phyloP scores from a whole-genome alignment of 1,284 basidiomycete genomes.

The Leccinum angustisporum region DNA sequence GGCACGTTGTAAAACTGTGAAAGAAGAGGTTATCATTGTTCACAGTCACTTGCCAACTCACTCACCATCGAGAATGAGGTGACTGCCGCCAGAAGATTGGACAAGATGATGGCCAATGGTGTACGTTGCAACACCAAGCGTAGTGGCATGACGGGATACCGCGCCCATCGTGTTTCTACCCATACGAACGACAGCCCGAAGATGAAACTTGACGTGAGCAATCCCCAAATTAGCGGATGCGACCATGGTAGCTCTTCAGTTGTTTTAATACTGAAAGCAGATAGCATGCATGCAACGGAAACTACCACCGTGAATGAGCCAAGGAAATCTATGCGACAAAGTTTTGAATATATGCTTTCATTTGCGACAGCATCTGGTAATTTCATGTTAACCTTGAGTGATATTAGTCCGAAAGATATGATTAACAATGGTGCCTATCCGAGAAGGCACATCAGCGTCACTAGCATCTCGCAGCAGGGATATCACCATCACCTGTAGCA shows the following conservation, averaged over 20 bases:
- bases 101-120: neutral
- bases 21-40: neutral
- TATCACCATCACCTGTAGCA: neutral
- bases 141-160: neutral
- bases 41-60: neutral
- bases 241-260: neutral
- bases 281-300: neutral
- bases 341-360: slow-evolving; percentile 59
- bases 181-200: neutral
- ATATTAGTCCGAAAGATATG: neutral
- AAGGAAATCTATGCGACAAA: slow-evolving; percentile 68
- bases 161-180: neutral
- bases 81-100: neutral
- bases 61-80: neutral
- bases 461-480: neutral
- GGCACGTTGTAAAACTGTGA: neutral
- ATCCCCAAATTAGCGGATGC: neutral
- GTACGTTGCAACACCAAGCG: neutral
- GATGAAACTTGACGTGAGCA: neutral
- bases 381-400: slow-evolving; percentile 45
- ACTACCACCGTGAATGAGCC: slow-evolving; percentile 38
- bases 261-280: neutral
- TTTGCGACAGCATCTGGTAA: slow-evolving; percentile 60
- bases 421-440: neutral
- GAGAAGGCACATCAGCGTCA: neutral